Conservation (phyloP, 176 grass and related monocot species). For the Cenchrus americanus region DNA sequence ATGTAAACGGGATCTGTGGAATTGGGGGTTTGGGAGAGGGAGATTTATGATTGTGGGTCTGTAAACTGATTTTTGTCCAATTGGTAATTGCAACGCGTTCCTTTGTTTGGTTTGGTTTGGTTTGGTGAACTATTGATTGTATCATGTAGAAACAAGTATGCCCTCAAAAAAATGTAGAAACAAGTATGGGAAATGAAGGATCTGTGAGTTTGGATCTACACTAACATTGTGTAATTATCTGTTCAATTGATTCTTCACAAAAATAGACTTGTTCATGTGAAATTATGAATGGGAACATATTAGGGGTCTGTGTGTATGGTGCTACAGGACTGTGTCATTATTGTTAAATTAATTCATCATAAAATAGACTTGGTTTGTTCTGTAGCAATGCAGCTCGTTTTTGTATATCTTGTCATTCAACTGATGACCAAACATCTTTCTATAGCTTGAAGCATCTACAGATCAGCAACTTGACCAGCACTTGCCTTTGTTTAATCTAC, state of each 20-base stretch:
- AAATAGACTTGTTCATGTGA: too few relatives aligned
- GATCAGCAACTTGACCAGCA: too few relatives aligned
- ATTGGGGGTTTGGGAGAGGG: background rate
- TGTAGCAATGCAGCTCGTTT: too few relatives aligned
- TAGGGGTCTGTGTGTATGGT: too few relatives aligned
- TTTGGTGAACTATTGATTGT: background rate
- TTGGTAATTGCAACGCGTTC: background rate
- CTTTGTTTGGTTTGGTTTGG: background rate
- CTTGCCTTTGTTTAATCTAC: too few relatives aligned
- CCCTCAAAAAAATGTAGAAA: background rate
- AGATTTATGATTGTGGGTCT: background rate
- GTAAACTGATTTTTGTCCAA: background rate
- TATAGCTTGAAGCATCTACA: too few relatives aligned
- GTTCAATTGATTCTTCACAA: background rate
- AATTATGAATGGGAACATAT: too few relatives aligned
- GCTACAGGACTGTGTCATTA: too few relatives aligned
- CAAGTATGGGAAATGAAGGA: background rate
- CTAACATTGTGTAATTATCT: background rate
- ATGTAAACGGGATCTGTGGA: constrained; percentile 14
- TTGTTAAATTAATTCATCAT: too few relatives aligned
- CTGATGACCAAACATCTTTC: too few relatives aligned
- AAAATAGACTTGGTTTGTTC: too few relatives aligned
- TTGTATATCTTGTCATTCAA: too few relatives aligned
- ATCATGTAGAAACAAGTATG: background rate
- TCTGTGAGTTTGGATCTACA: background rate